Conservation (phyloP, 2,329 filamentous ascomycete species). For the Pestalotiopsis sp. region DNA sequence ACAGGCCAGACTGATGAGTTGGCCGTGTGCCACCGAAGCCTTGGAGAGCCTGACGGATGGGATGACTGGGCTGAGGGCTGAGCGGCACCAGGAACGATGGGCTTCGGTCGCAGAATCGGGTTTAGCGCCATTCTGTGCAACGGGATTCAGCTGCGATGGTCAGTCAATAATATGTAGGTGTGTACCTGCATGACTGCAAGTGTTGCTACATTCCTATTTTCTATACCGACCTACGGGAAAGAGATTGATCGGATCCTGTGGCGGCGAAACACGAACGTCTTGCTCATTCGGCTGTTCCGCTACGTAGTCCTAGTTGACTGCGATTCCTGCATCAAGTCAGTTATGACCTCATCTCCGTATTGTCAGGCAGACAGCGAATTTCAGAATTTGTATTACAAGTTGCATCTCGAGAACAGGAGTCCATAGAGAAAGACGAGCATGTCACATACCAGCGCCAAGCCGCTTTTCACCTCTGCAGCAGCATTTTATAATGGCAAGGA, state of each 20-base stretch:
- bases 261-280: neutral
- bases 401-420: too few relatives aligned
- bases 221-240: neutral
- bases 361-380: too few relatives aligned
- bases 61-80: neutral
- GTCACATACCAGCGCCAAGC: too few relatives aligned
- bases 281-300: neutral
- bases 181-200: neutral
- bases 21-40: neutral
- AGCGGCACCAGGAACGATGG: neutral
- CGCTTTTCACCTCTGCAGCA: too few relatives aligned
- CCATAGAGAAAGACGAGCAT: too few relatives aligned
- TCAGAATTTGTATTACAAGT: too few relatives aligned
- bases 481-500: too few relatives aligned
- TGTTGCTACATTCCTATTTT: neutral
- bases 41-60: neutral
- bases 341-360: too few relatives aligned
- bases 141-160: neutral
- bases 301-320: neutral
- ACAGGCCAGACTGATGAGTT: neutral
- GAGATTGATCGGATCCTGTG: neutral
- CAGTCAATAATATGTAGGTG: neutral
- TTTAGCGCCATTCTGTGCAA: slow-evolving; percentile 12
- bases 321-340: neutral
- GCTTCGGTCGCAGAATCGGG: slow-evolving; percentile 18